Conservation (phyloP, 257 asterid species). For the Plectranthus barbatus region DNA sequence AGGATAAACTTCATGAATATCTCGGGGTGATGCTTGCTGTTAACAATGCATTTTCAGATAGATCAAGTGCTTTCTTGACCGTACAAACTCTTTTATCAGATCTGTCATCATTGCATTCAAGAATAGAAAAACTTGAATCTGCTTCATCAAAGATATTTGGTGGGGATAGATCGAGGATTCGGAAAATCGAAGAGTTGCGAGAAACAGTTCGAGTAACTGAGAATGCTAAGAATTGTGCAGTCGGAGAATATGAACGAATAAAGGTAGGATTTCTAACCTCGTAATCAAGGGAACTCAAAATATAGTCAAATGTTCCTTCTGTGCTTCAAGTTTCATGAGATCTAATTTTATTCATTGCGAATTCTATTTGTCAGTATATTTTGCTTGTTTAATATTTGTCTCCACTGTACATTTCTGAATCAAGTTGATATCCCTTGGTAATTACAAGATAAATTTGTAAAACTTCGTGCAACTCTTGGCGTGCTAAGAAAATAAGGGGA, state of each 20-base stretch:
- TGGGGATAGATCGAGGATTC: slow-evolving; percentile 81
- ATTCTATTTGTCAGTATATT: background rate
- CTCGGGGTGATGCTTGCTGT: slow-evolving; percentile 89
- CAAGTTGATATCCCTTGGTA: background rate
- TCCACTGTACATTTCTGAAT: background rate
- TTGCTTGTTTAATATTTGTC: slow-evolving; percentile 3
- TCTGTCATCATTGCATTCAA: slow-evolving; percentile 56
- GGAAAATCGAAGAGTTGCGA: slow-evolving; percentile 82
- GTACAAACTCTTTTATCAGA: slow-evolving; percentile 87
- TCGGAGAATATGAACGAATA: slow-evolving; percentile 65
- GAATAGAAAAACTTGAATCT: slow-evolving; percentile 87
- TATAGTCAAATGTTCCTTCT: background rate
- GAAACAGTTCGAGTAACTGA: slow-evolving; percentile 75
- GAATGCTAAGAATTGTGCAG: slow-evolving; percentile 69
- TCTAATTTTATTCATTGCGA: background rate
- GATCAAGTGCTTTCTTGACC: slow-evolving; percentile 84
- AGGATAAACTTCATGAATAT: slow-evolving; percentile 96
- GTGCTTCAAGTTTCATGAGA: background rate
- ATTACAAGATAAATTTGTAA: too few relatives aligned
- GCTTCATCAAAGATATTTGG: slow-evolving; percentile 95
- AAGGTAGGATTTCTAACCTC: slow-evolving; percentile 50
- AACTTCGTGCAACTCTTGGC: background rate
- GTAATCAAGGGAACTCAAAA: background rate
- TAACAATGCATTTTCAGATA: slow-evolving; percentile 81
- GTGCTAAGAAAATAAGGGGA: slow-evolving; percentile 2